Percentiles rank a stretch among this genome's conserved stretches.
Evolutionary conservation across 305 asterid species (phyloP).

Genomic region (Fraxinus sp.): DNA sequence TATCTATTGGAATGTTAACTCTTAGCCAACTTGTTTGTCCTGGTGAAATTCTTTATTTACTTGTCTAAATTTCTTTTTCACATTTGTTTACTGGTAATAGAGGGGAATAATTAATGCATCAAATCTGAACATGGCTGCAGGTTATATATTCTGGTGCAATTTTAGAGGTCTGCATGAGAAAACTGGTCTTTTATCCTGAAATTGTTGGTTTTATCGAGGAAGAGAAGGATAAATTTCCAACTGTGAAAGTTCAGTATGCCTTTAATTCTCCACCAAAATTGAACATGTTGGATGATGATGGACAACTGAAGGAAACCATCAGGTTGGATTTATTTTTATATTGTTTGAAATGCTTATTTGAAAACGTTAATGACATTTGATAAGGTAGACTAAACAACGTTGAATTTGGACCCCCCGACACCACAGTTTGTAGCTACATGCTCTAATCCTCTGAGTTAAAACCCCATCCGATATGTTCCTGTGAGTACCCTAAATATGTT

Average conservation of each 20-base stretch:
- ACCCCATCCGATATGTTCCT: too few species aligned
- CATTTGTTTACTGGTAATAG: not conserved
- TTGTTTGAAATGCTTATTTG: not conserved
- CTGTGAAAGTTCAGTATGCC: slow-evolving; percentile 64
- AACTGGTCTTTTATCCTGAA: slow-evolving; percentile 87
- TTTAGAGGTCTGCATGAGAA: slow-evolving; percentile 94
- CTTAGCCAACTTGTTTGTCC: not conserved
- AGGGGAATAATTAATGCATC: not conserved
- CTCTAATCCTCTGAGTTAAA: too few species aligned
- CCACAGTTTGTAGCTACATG: too few species aligned
- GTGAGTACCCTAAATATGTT: too few species aligned
- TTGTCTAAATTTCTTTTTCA: not conserved
- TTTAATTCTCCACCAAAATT: slow-evolving; percentile 87
- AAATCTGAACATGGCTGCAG: slow-evolving; percentile 36
- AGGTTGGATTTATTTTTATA: slow-evolving; percentile 44
- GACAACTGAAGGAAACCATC: slow-evolving; percentile 73
- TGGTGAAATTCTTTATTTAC: not conserved
- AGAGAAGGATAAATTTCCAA: slow-evolving; percentile 77
- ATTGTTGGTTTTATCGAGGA: slow-evolving; percentile 84
- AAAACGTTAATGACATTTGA: not conserved
- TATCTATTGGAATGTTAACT: not conserved
- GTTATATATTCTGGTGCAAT: slow-evolving; percentile 71
- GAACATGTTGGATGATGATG: slow-evolving; percentile 75
- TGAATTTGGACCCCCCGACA: too few species aligned
- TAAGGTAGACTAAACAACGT: not conserved